These are phyloP conservation scores for Ceratobasidium sp. DNA, from an alignment of 1,284 basidiomycete species.

Conservation along the genomic window DNA sequence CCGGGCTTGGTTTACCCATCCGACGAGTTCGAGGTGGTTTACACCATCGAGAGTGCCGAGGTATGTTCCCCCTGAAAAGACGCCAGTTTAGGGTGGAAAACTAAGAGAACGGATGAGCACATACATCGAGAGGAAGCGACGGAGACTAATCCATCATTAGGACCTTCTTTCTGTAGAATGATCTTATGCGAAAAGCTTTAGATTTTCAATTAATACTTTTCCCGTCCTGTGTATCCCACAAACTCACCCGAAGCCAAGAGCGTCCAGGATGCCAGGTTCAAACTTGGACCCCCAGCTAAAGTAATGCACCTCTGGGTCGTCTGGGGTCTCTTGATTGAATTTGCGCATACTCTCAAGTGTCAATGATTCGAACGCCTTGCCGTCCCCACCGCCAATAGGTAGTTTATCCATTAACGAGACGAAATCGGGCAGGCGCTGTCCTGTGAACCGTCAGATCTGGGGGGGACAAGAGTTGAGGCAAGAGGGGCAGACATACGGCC, in stretches of 20 bases:
- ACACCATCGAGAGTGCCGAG: constrained; percentile 89
- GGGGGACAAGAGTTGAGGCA: constrained; percentile 49
- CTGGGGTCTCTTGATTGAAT: constrained; percentile 89
- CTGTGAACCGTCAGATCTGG: constrained; percentile 55
- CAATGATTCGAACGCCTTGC: constrained; percentile 89
- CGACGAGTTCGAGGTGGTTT: constrained; percentile 91
- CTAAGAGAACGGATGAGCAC: constrained; percentile 49
- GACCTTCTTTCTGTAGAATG: constrained; percentile 88
- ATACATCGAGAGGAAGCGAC: constrained; percentile 84
- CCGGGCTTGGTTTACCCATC: constrained; percentile 84
- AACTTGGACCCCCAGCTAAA: constrained; percentile 95
- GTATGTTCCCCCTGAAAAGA: constrained; percentile 73
- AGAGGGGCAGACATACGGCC: constrained; percentile 65
- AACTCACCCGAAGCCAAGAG: constrained; percentile 63
- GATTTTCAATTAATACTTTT: not conserved
- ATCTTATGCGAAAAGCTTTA: constrained; percentile 82
- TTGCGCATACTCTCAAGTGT: constrained; percentile 87
- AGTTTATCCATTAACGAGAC: constrained; percentile 75
- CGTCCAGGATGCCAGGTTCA: constrained; percentile 88
- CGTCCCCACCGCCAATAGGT: constrained; percentile 90
- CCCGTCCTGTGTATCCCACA: not conserved
- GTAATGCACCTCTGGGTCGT: constrained; percentile 83
- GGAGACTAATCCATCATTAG: constrained; percentile 92
- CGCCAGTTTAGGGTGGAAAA: constrained; percentile 28
- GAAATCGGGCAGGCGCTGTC: constrained; percentile 59